Conservation (phyloP, 2,329 filamentous ascomycete species). For the Colletotrichum sp. region DNA sequence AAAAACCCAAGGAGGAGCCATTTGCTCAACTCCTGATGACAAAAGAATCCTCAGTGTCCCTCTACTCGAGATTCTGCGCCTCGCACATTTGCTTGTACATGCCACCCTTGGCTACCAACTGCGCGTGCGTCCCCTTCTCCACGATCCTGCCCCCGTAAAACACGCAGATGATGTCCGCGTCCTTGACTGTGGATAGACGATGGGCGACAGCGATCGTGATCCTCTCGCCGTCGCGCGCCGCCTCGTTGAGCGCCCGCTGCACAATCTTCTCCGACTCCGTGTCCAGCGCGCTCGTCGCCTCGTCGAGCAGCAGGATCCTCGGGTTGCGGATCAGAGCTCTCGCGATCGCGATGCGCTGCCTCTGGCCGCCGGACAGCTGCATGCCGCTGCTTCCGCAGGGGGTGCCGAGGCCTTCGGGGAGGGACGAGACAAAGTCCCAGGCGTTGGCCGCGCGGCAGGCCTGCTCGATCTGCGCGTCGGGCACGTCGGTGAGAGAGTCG, state of each 20-base stretch:
- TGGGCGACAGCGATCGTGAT: constrained; percentile 72
- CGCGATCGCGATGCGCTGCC: constrained; percentile 76
- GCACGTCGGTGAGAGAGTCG: constrained; percentile 20
- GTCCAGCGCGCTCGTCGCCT: constrained; percentile 71
- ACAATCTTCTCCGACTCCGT: constrained; percentile 70
- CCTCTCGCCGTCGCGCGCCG: constrained; percentile 32
- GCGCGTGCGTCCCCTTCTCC: constrained; percentile 65
- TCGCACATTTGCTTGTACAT: constrained; percentile 60
- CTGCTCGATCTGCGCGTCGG: constrained; percentile 40
- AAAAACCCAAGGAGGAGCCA: neutral
- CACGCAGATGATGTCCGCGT: constrained; percentile 66
- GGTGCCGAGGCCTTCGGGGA: constrained; percentile 59
- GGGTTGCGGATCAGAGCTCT: constrained; percentile 72
- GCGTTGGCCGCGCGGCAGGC: constrained; percentile 54
- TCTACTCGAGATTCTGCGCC: constrained; percentile 43
- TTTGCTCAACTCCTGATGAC: neutral
- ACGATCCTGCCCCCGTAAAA: constrained; percentile 62
- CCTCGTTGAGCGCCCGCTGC: constrained; percentile 61
- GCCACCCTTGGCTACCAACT: constrained; percentile 54
- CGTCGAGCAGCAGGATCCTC: constrained; percentile 71
- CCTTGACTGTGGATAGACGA: constrained; percentile 58
- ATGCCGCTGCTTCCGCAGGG: constrained; percentile 70
- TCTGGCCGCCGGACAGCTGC: constrained; percentile 74
- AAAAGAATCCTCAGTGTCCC: neutral
- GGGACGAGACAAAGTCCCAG: constrained; percentile 46